Evolutionary conservation across 2,329 filamentous ascomycete species (phyloP).

Genomic region (Arthrobotrys iridis): DNA sequence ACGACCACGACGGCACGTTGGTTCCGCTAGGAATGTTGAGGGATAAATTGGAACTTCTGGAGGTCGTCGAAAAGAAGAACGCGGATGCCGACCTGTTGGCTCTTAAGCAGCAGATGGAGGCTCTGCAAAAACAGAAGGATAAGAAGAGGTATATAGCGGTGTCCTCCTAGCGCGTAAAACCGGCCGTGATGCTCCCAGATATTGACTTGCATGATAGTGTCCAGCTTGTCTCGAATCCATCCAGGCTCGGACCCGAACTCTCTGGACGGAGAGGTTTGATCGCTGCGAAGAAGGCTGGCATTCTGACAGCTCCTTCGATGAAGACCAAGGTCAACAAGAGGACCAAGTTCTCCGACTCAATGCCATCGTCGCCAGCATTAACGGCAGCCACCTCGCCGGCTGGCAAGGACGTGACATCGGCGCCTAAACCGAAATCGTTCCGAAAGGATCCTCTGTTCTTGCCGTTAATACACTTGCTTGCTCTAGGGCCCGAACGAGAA

Average conservation of each 20-base stretch:
- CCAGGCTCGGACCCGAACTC: conserved; percentile 46
- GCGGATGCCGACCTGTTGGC: conserved; percentile 38
- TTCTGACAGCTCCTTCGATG: conserved; percentile 41
- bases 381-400: conserved; percentile 44
- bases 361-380: conserved; percentile 49
- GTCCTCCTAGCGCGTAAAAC: background rate
- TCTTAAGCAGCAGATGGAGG: conserved; percentile 53
- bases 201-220: conserved; percentile 43
- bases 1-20: conserved; percentile 25
- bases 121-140: conserved; percentile 47
- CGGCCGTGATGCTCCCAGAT: background rate
- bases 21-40: conserved; percentile 42
- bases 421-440: conserved; percentile 45
- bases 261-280: conserved; percentile 51
- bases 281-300: conserved; percentile 52
- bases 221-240: conserved; percentile 53
- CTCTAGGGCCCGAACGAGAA: conserved; percentile 57
- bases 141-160: conserved; percentile 49
- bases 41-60: conserved; percentile 52
- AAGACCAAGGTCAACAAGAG: conserved; percentile 53
- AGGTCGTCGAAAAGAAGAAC: conserved; percentile 49
- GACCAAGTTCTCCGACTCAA: conserved; percentile 46
- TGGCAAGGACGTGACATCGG: conserved; percentile 46
- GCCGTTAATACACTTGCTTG: conserved; percentile 58
- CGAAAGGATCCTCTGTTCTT: conserved; percentile 56